Evolutionary conservation across 768 basidiomycete species (phyloP).

Genomic region (Leccinum longicurvipes): DNA sequence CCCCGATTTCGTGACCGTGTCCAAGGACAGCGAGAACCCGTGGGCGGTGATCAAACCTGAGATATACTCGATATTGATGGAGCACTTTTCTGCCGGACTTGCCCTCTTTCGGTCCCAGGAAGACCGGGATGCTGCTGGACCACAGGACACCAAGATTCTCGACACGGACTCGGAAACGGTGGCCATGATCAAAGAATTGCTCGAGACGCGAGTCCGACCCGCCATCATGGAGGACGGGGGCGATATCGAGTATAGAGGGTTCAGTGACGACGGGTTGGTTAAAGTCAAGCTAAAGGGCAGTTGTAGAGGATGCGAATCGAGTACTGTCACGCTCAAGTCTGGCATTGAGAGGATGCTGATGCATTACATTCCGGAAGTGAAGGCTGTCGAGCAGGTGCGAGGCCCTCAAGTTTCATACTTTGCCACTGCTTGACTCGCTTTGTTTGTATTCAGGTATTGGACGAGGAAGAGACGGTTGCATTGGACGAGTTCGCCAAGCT

Average conservation of each 20-base stretch:
- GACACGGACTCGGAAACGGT: conserved; percentile 96
- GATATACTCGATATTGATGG: conserved; percentile 94
- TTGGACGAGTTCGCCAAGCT: conserved; percentile 87
- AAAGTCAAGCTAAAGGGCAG: conserved; percentile 93
- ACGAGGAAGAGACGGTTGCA: conserved; percentile 85
- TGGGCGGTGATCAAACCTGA: conserved; percentile 97
- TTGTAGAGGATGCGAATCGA: conserved; percentile 92
- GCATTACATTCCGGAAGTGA: conserved; percentile 98
- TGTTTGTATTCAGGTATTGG: conserved; percentile 59
- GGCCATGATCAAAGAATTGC: conserved; percentile 97
- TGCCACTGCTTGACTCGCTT: conserved; percentile 5
- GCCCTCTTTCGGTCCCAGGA: conserved; percentile 82
- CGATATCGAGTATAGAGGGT: conserved; percentile 94
- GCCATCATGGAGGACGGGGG: conserved; percentile 99
- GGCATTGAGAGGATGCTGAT: conserved; percentile 99
- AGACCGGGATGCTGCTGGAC: conserved; percentile 77
- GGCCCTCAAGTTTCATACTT: not conserved
- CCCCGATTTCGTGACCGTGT: conserved; percentile 93
- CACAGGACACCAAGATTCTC: conserved; percentile 89
- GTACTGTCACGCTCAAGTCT: conserved; percentile 91
- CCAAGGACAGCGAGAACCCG: conserved; percentile 78
- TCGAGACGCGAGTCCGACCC: conserved; percentile 93
- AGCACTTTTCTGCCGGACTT: conserved; percentile 91
- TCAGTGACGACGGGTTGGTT: conserved; percentile 80
- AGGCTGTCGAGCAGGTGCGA: conserved; percentile 80